Percentiles rank a stretch among this genome's conserved stretches.
phyloP scores from a whole-genome alignment of 176 grass and related monocot genomes.

The Oryza coarctata region DNA sequence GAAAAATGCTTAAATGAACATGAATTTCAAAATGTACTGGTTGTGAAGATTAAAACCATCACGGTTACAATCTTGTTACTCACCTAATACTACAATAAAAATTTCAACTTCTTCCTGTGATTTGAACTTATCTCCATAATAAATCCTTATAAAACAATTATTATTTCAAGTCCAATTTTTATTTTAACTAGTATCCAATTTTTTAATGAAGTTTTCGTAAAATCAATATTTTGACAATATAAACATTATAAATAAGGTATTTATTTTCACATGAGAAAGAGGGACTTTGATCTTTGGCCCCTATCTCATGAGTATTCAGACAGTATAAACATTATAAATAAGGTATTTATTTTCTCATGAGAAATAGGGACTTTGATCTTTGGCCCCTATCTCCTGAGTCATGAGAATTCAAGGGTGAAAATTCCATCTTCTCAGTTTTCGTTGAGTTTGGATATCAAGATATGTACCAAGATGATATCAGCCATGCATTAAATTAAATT shows the following conservation, averaged over 20 bases:
- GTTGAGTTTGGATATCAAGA: neutral
- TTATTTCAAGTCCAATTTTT: neutral
- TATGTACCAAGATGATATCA: neutral
- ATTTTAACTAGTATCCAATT: neutral
- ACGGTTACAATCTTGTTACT: neutral
- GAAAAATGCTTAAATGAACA: neutral
- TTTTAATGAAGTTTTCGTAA: neutral
- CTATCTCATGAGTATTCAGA: neutral
- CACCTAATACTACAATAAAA: too few relatives aligned
- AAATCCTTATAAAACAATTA: neutral
- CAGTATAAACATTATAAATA: neutral
- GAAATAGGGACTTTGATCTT: neutral
- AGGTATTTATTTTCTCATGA: neutral
- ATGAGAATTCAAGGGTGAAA: too few relatives aligned
- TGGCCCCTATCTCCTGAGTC: neutral
- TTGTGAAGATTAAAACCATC: neutral
- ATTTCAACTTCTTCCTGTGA: neutral
- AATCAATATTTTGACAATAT: neutral
- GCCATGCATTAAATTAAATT: neutral
- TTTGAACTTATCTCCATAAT: neutral
- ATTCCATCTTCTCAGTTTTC: neutral
- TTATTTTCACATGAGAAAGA: neutral
- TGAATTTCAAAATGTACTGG: neutral
- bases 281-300: neutral
- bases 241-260: neutral